Base-by-base conservation (phyloP, 345 rosid species). In the Isatis tinctoria region DNA sequence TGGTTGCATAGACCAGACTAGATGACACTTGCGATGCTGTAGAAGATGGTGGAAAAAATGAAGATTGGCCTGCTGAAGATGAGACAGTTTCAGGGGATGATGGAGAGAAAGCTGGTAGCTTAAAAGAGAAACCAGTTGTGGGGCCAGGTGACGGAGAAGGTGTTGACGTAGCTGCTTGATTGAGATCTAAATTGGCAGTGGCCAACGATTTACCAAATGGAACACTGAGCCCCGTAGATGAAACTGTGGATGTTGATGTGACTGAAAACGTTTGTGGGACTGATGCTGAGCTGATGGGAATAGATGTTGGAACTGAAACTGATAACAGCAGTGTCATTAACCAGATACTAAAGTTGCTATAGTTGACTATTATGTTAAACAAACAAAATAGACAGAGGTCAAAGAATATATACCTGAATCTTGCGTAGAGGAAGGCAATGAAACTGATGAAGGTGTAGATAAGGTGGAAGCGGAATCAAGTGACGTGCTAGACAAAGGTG, bases 281-380 rank as follows among this genome's bases (percentile, higher is more conserved):
- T 57, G 77, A 58, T 36, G 72, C 56, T 63, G 82, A 65, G 78
- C 53, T 69, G 51, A 40, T 44, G 57, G 68, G 51, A 45, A 76
- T 65, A 72, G 85, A 75, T 81, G 85, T 67, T 53, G 85, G 73
- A 78, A 78, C 82, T 63, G 88, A 67, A 65, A 63, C 62, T 30
- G 18, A 35, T 79, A 61, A 61, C 41, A 56, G 27, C 78, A 73
- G 73, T 61, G 69, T 69, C 77, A 64, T 44, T 65, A 32, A 51
- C 47, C 27, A 45, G 74, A 43, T 43, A 72, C 65, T 18, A 78
- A 60, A 67, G 69, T 67, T 40, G 69, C 41, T 37, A 70, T 64
- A 52, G 56, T 45, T 22, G 72, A 72, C 39, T 76, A 49, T 27
- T 67, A 14, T 35, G 60, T 63, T 45, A 45, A 53, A 52, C 27